Base-by-base conservation (phyloP, 805 yeast genomes). In the Nakazawaea ernobii region DNA sequence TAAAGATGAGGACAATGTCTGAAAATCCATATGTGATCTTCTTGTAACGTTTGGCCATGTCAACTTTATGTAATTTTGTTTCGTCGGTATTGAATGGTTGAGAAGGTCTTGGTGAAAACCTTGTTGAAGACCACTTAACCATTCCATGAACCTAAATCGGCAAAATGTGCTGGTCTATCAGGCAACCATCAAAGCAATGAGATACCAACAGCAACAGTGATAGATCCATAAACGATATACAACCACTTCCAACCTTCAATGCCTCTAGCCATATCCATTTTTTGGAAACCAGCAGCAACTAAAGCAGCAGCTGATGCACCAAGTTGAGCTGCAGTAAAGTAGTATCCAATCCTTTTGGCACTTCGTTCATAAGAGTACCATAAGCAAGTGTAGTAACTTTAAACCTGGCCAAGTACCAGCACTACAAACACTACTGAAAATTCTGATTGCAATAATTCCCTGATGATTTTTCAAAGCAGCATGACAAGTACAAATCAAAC, bases 401-500 rank as follows among this genome's bases (percentile, higher is more conserved):
- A 88, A 72, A 9, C 95, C 95, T 1, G 95, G 95, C 95, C 95
- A 87, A 4, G 87, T 80, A 37, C 95, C 95, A 9, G 95, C 94
- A 45, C 87, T 87, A 49, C 83, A 84, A 48, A 84, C 54, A 42
- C 95, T 95, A 28, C 84, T 75, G 49, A 88, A 71, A 49, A 87
- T 79, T 53, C 95, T 72, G 39, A 81, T 63, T 2, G 90, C 95
- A 49, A 81, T 79, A 29, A 88, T 67, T 5, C 92, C 92, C 8
- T 73, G 58, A 4, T 75, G 66, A 45, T 70, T 74, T n/a, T 59
- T 51, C 49, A 86, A 67, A 1, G 86, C 82, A 6, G 82, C 70
- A 59, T 84, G 86, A 60, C 95, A 89, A 1, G 86, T 61, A 58
- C 85, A 86, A 1, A 86, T 88, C 38, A 86, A 55, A 8, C 96